Conservation (phyloP, 306 rosid genomes). For the Begonia fuchsioides region DNA sequence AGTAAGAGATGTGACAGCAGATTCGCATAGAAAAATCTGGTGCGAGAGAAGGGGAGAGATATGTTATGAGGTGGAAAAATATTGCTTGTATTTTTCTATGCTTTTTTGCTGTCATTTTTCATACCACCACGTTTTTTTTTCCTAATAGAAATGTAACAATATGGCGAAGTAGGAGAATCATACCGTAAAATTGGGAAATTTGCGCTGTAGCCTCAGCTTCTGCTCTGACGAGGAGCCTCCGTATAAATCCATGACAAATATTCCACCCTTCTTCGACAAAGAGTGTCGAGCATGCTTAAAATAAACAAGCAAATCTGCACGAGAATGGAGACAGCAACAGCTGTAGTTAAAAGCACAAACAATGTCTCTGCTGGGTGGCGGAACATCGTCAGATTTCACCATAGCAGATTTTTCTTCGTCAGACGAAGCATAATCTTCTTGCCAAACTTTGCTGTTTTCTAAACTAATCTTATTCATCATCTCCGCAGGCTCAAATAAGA, state of each 20-base stretch:
- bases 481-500: constrained; percentile 30
- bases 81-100: no score
- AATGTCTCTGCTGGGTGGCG: constrained; percentile 52
- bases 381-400: constrained; percentile 12
- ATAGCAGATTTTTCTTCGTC: no score
- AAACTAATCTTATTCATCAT: constrained; percentile 30
- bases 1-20: no score
- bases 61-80: no score
- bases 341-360: constrained; percentile 91
- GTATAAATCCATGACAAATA: constrained; percentile 87
- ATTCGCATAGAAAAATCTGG: no score
- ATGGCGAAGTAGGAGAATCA: constrained; percentile 3
- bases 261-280: constrained; percentile 68
- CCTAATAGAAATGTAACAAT: no score
- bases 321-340: constrained; percentile 87
- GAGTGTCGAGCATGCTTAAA: constrained; percentile 52
- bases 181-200: constrained; percentile 83
- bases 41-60: no score
- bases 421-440: constrained; percentile 1
- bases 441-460: constrained; percentile 17
- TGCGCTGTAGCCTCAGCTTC: constrained; percentile 69
- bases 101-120: no score
- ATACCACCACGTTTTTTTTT: no score
- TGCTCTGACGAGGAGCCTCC: constrained; percentile 87
- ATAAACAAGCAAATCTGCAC: constrained; percentile 63